phyloP scores from a whole-genome alignment of 805 yeast species.

The Kuraishia piskuri region DNA sequence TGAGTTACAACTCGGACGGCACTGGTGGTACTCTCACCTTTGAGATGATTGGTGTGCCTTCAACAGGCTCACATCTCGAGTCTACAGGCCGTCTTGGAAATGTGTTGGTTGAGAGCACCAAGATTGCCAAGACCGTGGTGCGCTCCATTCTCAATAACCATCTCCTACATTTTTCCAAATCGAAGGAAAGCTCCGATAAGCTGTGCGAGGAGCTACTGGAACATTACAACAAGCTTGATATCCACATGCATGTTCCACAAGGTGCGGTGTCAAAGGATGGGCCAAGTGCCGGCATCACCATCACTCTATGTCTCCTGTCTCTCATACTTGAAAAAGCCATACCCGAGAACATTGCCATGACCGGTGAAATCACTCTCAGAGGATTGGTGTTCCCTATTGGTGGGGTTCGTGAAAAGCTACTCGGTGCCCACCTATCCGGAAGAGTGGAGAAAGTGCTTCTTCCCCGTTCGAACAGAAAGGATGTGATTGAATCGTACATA shows the following conservation, averaged over 20 bases:
- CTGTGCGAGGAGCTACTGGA: constrained; percentile 25
- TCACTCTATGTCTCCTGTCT: constrained; percentile 38
- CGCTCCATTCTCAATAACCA: constrained; percentile 37
- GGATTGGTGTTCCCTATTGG: constrained; percentile 80
- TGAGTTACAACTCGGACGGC: constrained; percentile 83
- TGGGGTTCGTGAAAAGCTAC: constrained; percentile 67
- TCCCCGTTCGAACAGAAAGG: constrained; percentile 64
- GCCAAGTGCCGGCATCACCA: constrained; percentile 42
- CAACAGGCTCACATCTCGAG: constrained; percentile 32
- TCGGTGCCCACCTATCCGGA: constrained; percentile 72
- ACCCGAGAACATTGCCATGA: constrained; percentile 58
- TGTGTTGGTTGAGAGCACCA: constrained; percentile 72
- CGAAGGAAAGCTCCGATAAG: background rate
- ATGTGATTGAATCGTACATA: constrained; percentile 53
- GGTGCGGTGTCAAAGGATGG: constrained; percentile 40
- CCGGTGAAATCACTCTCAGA: constrained; percentile 76
- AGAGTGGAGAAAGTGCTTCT: constrained; percentile 47
- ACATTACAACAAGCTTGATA: constrained; percentile 44
- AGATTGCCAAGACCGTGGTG: constrained; percentile 69
- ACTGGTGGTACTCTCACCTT: constrained; percentile 74
- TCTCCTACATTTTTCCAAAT: constrained; percentile 6
- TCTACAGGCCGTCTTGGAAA: constrained; percentile 82
- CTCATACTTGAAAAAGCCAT: constrained; percentile 34
- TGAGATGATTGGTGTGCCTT: constrained; percentile 66
- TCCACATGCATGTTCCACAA: constrained; percentile 43